These are phyloP conservation scores for Carex myosuroides DNA, from an alignment of 176 grass and related monocot genomes.

Conservation along the genomic window DNA sequence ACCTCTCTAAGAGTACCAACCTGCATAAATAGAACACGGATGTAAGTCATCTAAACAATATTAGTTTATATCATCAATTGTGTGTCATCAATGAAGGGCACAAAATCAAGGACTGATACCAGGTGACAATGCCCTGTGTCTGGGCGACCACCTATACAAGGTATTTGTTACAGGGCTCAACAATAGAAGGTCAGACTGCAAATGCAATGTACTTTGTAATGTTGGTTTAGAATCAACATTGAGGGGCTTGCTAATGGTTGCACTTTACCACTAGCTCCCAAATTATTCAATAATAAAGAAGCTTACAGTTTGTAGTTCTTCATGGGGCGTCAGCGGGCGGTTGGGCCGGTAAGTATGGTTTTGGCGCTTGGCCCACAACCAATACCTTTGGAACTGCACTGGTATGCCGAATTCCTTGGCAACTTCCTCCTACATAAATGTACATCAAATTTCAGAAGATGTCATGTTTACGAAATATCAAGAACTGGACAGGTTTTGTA, in stretches of 20 bases:
- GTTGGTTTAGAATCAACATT: background rate
- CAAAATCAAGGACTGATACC: background rate
- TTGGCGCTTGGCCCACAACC: slow-evolving; percentile 97
- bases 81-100: background rate
- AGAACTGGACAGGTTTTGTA: background rate
- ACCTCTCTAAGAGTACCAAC: slow-evolving; percentile 83
- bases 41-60: background rate
- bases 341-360: slow-evolving; percentile 96
- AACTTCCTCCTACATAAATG: slow-evolving; percentile 60
- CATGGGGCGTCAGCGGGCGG: slow-evolving; percentile 53
- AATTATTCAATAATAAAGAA: slow-evolving; percentile 1
- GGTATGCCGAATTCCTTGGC: slow-evolving; percentile 89
- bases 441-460: background rate
- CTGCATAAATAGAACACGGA: slow-evolving; percentile 30
- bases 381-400: slow-evolving; percentile 86
- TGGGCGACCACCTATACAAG: background rate
- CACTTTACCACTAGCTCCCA: background rate
- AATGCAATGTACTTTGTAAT: background rate
- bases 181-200: background rate
- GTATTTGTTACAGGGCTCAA: background rate
- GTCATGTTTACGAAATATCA: background rate
- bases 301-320: slow-evolving; percentile 79
- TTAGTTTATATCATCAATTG: background rate
- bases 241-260: background rate
- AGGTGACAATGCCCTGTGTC: background rate